Evolutionary conservation across 1,284 basidiomycete genomes (phyloP), one percentile per base, ranked within the genome.

Genomic region (Leccinum pallidistipes): DNA sequence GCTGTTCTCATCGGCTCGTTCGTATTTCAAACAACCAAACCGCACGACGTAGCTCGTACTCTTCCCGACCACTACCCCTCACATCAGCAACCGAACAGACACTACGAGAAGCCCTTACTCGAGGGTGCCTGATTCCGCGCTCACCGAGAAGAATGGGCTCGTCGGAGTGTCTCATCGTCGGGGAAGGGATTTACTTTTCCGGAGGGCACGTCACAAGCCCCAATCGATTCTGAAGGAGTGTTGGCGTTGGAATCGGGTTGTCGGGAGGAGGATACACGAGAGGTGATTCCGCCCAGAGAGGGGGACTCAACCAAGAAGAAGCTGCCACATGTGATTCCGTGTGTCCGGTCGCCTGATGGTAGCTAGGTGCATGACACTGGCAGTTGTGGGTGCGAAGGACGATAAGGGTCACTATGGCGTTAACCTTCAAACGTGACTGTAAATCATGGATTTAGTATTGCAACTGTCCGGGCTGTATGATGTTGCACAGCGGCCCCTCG

Each of bases 251-350:
- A 55, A 21, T 21, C 45, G 6, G 24, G 49, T 31, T 8, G 29
- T 5, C 27, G 34, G 16, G 45, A 51, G 47, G 2, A 12, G 10
- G 53, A 36, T 5, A 1, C 50, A 21, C 45, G 29, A 5, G 64
- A 60, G 10, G 49, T 55, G 27, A 32, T 24, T 0, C 14, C 3
- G 4, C 18, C 18, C 6, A 7, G 11, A 12, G 43, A 45, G 6
- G 18, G 18, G 10, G 43, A 45, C 43, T 11, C 24, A 24, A 24
- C 18, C 10, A 21, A 5, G 32, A 34, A 34, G 32, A 34, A 32
- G 32, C 32, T 32, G 0, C 32, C 32, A 4, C 77, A 78, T 56
- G 83, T 87, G n/a, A 81, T 84, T 62, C 68, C 86, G 59, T 80
- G 77, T 51, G 76, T 87, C 40, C 81, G 83, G n/a, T 69, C 71